These are phyloP conservation scores for Ogataea henricii DNA, from an alignment of 805 yeast species.

Conservation along the genomic window DNA sequence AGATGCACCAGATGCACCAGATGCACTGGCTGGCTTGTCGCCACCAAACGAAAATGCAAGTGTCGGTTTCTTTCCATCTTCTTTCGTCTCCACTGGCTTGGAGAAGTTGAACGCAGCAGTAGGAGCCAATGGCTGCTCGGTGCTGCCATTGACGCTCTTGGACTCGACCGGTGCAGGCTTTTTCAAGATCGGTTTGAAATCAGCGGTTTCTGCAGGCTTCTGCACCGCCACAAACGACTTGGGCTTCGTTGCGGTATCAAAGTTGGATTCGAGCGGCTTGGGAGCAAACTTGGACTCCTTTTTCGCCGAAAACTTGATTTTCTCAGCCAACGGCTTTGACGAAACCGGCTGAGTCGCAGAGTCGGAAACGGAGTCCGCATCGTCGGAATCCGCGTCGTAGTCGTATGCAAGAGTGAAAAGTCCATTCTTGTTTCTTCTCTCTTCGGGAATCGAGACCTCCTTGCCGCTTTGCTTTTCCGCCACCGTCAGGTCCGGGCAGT, in stretches of 20 bases:
- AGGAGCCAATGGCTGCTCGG: slow-evolving; percentile 7
- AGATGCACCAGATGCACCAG: no score
- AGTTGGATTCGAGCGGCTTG: slow-evolving; percentile 13
- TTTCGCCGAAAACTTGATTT: slow-evolving; percentile 27
- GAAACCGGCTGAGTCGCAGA: background rate
- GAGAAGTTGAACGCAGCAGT: slow-evolving; percentile 18
- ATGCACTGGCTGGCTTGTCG: background rate
- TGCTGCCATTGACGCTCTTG: background rate
- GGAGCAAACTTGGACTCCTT: slow-evolving; percentile 20
- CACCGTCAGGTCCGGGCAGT: slow-evolving; percentile 10
- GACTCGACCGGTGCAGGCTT: background rate
- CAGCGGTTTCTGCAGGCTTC: slow-evolving; percentile 2
- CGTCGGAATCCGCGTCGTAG: slow-evolving; percentile 16
- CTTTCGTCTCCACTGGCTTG: background rate
- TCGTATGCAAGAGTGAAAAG: slow-evolving; percentile 22
- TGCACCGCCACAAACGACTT: slow-evolving; percentile 14
- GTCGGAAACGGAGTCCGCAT: slow-evolving; percentile 10
- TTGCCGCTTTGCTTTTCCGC: slow-evolving; percentile 3
- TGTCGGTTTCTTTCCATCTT: background rate
- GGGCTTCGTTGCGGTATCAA: slow-evolving; percentile 22
- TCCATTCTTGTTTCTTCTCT: slow-evolving; percentile 30
- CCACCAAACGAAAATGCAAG: slow-evolving; percentile 12
- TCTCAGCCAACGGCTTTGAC: slow-evolving; percentile 21
- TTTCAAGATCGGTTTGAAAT: slow-evolving; percentile 8
- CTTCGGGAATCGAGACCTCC: slow-evolving; percentile 18